These are phyloP conservation scores for Chenopodium suecicum DNA, from an alignment of 148 eudicot genomes.

Conservation along the genomic window DNA sequence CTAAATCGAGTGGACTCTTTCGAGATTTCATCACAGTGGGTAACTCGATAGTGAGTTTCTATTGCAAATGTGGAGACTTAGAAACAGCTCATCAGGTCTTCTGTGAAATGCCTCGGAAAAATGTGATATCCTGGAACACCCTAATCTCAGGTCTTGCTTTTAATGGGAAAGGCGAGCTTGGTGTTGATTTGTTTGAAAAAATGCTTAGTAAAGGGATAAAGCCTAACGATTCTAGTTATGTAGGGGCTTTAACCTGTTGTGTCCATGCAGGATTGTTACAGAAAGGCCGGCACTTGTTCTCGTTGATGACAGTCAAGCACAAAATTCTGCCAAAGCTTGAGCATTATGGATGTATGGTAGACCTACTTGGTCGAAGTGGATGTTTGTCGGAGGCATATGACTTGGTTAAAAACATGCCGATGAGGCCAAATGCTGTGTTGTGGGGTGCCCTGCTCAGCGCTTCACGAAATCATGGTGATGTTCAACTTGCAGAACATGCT, in stretches of 20 bases:
- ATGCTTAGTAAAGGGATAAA: slow-evolving; percentile 45
- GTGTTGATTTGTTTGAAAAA: slow-evolving; percentile 52
- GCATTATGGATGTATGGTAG: slow-evolving; percentile 81
- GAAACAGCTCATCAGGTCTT: slow-evolving; percentile 50
- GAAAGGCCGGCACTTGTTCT: slow-evolving; percentile 51
- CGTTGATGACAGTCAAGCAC: slow-evolving; percentile 42
- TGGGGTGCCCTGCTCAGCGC: slow-evolving; percentile 74
- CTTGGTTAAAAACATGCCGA: slow-evolving; percentile 52
- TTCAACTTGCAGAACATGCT: slow-evolving; percentile 55
- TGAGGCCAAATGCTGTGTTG: slow-evolving; percentile 63
- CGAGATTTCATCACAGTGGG: slow-evolving; percentile 48
- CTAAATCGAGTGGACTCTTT: slow-evolving; percentile 48
- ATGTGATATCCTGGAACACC: slow-evolving; percentile 62
- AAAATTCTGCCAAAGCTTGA: slow-evolving; percentile 49
- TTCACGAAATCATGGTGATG: slow-evolving; percentile 48
- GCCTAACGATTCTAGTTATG: slow-evolving; percentile 60
- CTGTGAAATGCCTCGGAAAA: slow-evolving; percentile 48
- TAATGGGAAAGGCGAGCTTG: slow-evolving; percentile 53
- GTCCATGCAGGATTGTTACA: slow-evolving; percentile 51
- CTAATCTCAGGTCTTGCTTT: slow-evolving; percentile 60
- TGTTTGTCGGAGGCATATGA: slow-evolving; percentile 59
- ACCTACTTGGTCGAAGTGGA: slow-evolving; percentile 68
- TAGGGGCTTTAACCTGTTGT: slow-evolving; percentile 57
- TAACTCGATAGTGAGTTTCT: slow-evolving; percentile 56
- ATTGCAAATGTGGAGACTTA: slow-evolving; percentile 59